Evolutionary conservation across 2,329 filamentous ascomycete species (phyloP).

Genomic region (Colletotrichum horii): DNA sequence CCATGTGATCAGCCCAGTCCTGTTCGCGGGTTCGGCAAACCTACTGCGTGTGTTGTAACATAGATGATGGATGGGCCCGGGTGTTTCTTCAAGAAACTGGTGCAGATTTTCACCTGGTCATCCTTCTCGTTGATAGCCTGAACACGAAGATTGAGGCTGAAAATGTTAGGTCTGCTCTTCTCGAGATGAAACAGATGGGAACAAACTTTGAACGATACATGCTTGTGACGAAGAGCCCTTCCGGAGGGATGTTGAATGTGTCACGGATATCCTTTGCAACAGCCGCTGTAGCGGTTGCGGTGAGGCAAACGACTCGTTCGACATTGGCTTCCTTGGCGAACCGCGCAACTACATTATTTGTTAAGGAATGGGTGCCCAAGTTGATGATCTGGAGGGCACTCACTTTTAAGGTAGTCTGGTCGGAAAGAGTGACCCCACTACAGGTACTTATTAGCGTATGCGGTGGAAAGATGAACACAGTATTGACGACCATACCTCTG

Average conservation of each 20-base stretch:
- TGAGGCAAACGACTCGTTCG: conserved; percentile 64
- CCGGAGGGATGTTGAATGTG: conserved; percentile 53
- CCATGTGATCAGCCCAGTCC: background rate
- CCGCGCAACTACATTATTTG: conserved; percentile 47
- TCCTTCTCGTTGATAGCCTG: conserved; percentile 44
- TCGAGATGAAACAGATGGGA: accelerated
- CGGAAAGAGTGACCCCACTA: conserved; percentile 55
- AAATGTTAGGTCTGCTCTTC: background rate
- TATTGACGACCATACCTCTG: conserved; percentile 36
- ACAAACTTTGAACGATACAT: conserved; percentile 61
- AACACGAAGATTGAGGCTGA: conserved; percentile 56
- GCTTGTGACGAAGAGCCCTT: conserved; percentile 61
- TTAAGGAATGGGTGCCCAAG: conserved; percentile 16
- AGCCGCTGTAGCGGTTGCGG: conserved; percentile 62
- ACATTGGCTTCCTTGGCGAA: conserved; percentile 61
- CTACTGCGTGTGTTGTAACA: conserved; percentile 58
- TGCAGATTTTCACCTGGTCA: conserved; percentile 42
- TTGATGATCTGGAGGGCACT: accelerated
- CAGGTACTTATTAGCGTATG: background rate
- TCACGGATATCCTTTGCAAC: conserved; percentile 61
- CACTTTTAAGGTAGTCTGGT: conserved; percentile 56
- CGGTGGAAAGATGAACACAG: too few species aligned
- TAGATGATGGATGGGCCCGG: conserved; percentile 65
- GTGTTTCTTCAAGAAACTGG: conserved; percentile 54
- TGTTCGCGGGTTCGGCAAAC: background rate